Conservation (phyloP, 371 early-diverging fungal species). For the Cladochytrium tenue region DNA sequence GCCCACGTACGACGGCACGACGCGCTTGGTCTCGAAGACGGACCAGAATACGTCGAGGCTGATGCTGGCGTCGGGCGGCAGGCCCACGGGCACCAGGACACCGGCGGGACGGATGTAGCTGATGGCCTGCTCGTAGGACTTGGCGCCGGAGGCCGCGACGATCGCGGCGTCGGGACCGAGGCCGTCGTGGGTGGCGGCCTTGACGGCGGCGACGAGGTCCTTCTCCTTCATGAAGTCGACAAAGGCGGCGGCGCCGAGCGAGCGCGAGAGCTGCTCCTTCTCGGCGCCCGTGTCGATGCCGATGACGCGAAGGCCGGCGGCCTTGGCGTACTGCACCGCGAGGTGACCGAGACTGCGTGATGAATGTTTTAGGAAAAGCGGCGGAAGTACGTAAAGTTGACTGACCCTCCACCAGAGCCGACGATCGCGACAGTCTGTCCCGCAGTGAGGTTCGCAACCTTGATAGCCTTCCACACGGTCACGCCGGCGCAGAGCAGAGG, state of each 20-base stretch:
- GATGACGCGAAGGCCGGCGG: neutral
- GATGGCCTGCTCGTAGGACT: neutral
- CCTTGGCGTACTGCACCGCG: neutral
- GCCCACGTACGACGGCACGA: neutral
- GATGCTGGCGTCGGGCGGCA: neutral
- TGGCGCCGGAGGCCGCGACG: neutral
- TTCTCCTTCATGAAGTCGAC: neutral
- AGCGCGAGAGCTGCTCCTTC: neutral
- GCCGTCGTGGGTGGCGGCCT: neutral
- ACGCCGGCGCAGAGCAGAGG: slow-evolving; percentile 70
- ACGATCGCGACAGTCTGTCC: neutral
- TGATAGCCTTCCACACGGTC: slow-evolving; percentile 50
- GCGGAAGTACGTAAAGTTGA: neutral
- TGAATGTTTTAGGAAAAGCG: neutral
- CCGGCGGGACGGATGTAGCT: neutral
- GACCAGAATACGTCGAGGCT: neutral
- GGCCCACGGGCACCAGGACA: neutral
- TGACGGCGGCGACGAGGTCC: neutral
- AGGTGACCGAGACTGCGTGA: neutral
- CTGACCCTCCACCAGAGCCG: neutral
- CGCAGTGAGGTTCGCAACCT: neutral
- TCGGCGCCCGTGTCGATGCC: neutral
- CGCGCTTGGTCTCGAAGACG: neutral
- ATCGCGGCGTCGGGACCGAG: neutral
- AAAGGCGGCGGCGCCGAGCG: neutral